Base-by-base conservation (phyloP, 163 green algal species). In the Chloromonas sp. region DNA sequence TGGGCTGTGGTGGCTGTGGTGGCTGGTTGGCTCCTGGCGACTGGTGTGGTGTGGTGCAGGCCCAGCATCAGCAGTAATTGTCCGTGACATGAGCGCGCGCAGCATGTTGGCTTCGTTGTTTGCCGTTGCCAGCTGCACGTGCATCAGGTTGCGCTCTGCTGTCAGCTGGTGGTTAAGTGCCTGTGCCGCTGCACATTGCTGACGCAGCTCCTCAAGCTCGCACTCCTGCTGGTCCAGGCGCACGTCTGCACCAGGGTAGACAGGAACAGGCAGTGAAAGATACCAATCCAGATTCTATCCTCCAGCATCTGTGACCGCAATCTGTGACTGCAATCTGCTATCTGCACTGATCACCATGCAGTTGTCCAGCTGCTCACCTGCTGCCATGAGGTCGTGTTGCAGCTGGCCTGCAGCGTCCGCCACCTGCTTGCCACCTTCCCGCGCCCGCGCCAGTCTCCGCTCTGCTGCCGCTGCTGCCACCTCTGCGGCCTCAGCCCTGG, bases 341-440 rank as follows among this genome's bases (percentile, higher is more conserved):
- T 36, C 36, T 36, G 36, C 36, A 36, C 36, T 36, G 36, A 36
- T 36, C 36, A 36, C 36, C 36, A 36, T 36, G 36, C 36, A 36
- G 36, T 36, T 36, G 36, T 36, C 36, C 36, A 36, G 36, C 36
- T 36, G 36, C 66, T 5, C 66, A 74, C 66, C 66, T 5, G 66
- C 66, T 11, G 5, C 5, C 66, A 74, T 74, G 36, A 89, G 71
- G 8, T 85, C 83, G 36, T 87, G 84, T 58, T 89, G 85, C 83
- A 87, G 83, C 62, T 86, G 79, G 3, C 83, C 60, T 58, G 86
- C 84, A 58, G 74, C 82, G 8, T 78, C 86, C n/a, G 86, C 86
- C 15, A 87, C 83, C 78, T 87, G 62, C 5, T 79, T 58, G 11
- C 86, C 85, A n/a, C 86, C 88, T 58, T 85, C n/a, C 61, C 84